Evolutionary conservation across 805 yeast species (phyloP), one percentile per base, ranked within the genome.

Genomic region (Candida orba): DNA sequence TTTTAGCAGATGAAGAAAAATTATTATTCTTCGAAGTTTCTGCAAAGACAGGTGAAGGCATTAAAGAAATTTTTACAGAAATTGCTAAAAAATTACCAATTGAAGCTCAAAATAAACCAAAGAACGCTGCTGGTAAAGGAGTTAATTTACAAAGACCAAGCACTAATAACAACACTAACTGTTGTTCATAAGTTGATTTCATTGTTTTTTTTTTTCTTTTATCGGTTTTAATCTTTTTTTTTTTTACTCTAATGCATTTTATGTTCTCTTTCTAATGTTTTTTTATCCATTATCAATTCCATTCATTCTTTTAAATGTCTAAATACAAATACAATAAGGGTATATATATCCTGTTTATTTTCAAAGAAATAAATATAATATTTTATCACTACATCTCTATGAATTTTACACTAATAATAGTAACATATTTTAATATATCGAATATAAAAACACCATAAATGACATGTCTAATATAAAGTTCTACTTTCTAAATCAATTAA

Each of bases 401-500:
- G 9, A 27, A 8, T 25, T 25, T 25, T 25, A 25, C 10, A 25
- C 8, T 27, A 27, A 27, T 27, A 10, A 5, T 20, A 20, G 5
- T 27, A 27, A 12, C 29, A 27, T 27, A 27, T 27, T 27, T 27
- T 27, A 12, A 27, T 27, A 27, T 27, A 18, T 34, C 10, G 25
- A 22, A 29, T 35, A 24, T 40, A 27, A 30, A 15, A 17, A n/a
- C 29, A 31, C 22, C 36, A 41, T 36, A 27, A 33, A 42, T 37
- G 31, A 37, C 24, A 14, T 18, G 27, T 49, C 49, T 51, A 63
- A 48, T 61, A 71, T 43, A 70, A 54, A 34, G 72, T 69, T 55
- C 75, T 76, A 44, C 82, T 61, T 63, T 84, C 93, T 41, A 81
- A 64, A 48, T 82, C 87, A 49, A 85, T 69, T 52, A 84, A 65